phyloP scores from a whole-genome alignment of 352 stramenopile species.

The Phytophthora meadii region DNA sequence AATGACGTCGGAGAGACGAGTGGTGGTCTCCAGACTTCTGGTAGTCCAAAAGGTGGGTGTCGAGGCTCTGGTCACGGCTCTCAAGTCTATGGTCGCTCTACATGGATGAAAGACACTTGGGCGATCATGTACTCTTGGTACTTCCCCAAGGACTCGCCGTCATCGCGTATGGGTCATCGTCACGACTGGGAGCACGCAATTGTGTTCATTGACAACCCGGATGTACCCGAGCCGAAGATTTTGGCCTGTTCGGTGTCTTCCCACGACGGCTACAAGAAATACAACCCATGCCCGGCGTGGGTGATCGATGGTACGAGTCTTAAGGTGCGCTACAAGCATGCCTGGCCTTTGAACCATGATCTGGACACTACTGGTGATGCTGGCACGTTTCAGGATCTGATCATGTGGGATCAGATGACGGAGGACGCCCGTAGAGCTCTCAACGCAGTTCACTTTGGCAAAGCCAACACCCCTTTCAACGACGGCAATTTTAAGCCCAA shows the following conservation, averaged over 20 bases:
- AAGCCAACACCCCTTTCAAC: conserved; percentile 7
- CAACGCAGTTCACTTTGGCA: conserved; percentile 2
- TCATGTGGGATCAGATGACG: conserved; percentile 11
- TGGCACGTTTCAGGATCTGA: conserved; percentile 10
- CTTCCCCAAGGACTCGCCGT: conserved; percentile 5
- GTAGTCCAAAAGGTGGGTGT: background rate
- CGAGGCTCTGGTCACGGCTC: conserved; percentile 8
- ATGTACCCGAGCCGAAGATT: conserved; percentile 1
- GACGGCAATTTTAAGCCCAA: conserved; percentile 4
- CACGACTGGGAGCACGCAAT: conserved; percentile 11
- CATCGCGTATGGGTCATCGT: conserved; percentile 10
- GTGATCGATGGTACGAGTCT: conserved; percentile 9
- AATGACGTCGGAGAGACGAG: background rate
- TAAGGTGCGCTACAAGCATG: conserved; percentile 6
- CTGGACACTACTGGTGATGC: conserved; percentile 6
- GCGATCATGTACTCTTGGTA: conserved; percentile 14
- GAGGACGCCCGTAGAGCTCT: conserved; percentile 5
- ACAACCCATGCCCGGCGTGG: conserved; percentile 1
- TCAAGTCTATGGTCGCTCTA: conserved; percentile 4
- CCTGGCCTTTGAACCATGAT: conserved; percentile 2
- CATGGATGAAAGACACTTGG: conserved; percentile 1
- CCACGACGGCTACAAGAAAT: conserved; percentile 11
- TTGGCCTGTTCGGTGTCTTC: conserved; percentile 9
- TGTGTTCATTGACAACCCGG: conserved; percentile 14
- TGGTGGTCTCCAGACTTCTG: conserved; percentile 5